A percentile compares a stretch with the other conserved stretches of the same genome.
phyloP scores from a whole-genome alignment of 305 asterid genomes.

The Fraxinus sp. region DNA sequence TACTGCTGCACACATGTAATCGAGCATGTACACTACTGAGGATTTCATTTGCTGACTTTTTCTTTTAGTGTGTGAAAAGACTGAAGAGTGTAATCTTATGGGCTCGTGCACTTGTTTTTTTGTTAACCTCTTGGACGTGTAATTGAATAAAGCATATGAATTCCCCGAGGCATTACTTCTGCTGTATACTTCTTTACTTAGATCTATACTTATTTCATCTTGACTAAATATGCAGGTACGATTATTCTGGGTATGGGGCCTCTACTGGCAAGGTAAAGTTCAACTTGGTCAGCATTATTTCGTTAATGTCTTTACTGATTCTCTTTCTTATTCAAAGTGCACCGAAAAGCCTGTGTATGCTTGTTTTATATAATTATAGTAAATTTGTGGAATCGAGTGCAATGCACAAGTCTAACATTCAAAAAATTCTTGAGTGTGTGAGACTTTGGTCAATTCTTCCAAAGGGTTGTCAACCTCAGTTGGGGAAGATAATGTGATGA shows the following conservation, averaged over 20 bases:
- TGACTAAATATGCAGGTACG: constrained; percentile 58
- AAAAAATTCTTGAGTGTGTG: not conserved
- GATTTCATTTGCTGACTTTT: not conserved
- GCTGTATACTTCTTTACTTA: not conserved
- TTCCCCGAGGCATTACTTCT: not conserved
- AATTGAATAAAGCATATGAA: constrained; percentile 4
- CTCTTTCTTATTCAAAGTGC: not conserved
- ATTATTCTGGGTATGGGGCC: constrained; percentile 98
- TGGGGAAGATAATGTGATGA: not conserved
- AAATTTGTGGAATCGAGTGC: not conserved
- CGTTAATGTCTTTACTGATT: not conserved
- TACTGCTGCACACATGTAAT: not conserved
- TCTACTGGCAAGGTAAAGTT: constrained; percentile 87
- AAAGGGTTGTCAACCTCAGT: not conserved
- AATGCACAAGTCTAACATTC: not conserved
- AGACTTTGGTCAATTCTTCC: not conserved
- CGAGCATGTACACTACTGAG: not conserved
- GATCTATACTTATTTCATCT: not conserved
- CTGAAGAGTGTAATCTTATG: not conserved
- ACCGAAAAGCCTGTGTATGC: not conserved
- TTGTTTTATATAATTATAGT: not conserved
- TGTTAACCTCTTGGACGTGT: not conserved
- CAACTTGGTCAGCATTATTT: constrained; percentile 14
- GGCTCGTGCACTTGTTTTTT: not conserved
- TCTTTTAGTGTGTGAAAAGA: not conserved